phyloP scores from a whole-genome alignment of 176 grass and related monocot genomes.

The Oryza glumipatula region DNA sequence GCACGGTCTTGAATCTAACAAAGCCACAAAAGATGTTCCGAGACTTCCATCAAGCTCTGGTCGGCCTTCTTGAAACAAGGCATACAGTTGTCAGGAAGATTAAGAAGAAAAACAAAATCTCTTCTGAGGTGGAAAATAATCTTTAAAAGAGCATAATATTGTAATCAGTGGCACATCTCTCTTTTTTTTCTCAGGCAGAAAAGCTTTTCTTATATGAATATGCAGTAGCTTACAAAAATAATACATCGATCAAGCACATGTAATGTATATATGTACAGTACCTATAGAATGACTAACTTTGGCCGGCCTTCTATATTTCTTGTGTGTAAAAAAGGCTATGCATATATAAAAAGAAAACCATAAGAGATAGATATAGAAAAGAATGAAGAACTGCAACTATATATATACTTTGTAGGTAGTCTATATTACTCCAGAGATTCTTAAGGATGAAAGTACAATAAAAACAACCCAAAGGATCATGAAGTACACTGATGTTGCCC shows the following conservation, averaged over 20 bases:
- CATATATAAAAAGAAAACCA: neutral
- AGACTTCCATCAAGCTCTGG: no score
- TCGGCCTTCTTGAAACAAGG: no score
- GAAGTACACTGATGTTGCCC: slow-evolving; percentile 71
- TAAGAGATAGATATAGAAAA: neutral
- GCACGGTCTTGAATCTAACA: neutral
- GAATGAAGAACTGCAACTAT: neutral
- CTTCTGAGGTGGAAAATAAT: no score
- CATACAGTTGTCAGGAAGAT: no score
- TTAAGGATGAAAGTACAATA: slow-evolving; percentile 75
- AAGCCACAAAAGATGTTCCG: no score
- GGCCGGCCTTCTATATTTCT: neutral
- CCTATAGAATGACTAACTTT: slow-evolving; percentile 4
- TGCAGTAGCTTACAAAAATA: slow-evolving; percentile 10
- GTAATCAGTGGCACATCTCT: neutral
- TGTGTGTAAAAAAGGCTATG: slow-evolving; percentile 1
- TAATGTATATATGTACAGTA: slow-evolving; percentile 15
- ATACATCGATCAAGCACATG: neutral
- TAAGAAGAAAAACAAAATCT: neutral
- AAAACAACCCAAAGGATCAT: slow-evolving; percentile 86
- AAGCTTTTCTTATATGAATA: neutral
- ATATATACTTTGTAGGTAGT: neutral
- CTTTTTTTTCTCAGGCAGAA: neutral
- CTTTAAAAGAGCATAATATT: neutral
- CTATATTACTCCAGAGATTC: slow-evolving; percentile 75